Conservation (phyloP, 2,329 filamentous ascomycete genomes). For the Aureobasidium sp. region DNA sequence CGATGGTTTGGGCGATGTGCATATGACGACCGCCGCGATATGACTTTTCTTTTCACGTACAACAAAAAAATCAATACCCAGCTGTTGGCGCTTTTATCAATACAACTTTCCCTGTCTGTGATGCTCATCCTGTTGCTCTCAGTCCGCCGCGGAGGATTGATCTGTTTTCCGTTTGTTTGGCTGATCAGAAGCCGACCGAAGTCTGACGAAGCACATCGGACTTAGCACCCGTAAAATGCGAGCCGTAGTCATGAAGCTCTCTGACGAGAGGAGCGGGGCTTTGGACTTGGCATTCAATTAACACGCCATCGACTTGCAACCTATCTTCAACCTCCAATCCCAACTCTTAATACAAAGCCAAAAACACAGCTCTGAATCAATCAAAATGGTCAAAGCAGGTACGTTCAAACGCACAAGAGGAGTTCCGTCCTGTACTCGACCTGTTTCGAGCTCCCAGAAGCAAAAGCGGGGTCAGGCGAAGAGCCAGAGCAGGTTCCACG, state of each 20-base stretch:
- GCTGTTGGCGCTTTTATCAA: not conserved
- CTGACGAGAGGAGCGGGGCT: not conserved
- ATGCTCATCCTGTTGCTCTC: not conserved
- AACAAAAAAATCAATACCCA: conserved; percentile 9
- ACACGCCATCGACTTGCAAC: not conserved
- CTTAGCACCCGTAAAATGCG: not conserved
- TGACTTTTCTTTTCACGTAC: conserved; percentile 8
- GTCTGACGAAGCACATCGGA: not conserved
- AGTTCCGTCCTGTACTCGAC: not conserved
- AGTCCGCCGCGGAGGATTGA: not conserved
- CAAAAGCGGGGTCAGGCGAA: conserved; percentile 22
- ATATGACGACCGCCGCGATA: conserved; percentile 12
- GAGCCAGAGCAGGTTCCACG: conserved; percentile 29
- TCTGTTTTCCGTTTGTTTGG: not conserved
- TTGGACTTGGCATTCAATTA: too few relatives aligned
- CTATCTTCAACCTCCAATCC: not conserved
- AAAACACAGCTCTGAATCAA: conserved; percentile 32
- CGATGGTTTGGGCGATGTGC: not conserved
- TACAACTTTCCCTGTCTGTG: not conserved
- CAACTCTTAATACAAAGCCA: not conserved
- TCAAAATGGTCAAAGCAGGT: conserved; percentile 99
- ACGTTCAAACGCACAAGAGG: conserved; percentile 34
- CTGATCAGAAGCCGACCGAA: conserved; percentile 5
- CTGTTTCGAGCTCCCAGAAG: not conserved
- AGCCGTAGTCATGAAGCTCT: not conserved